A percentile compares a stretch with the other conserved stretches of the same genome.
phyloP scores from a whole-genome alignment of 768 basidiomycete genomes.

The Boletus vinaceobasis region DNA sequence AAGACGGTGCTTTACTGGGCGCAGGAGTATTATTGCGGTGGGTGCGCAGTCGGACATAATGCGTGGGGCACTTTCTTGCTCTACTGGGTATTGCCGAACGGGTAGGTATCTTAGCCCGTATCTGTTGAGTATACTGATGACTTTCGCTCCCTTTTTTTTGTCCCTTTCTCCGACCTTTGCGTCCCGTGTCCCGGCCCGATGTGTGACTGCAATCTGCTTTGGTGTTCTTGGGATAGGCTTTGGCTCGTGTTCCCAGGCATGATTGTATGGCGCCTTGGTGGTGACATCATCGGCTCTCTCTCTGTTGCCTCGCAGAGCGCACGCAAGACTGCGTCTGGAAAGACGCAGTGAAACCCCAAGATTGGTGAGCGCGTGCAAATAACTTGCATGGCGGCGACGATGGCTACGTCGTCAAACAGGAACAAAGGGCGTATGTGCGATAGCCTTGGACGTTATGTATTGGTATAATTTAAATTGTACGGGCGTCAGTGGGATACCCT shows the following conservation, averaged over 20 bases:
- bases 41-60: slow-evolving; percentile 78
- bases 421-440: no score
- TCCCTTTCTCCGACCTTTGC: background rate
- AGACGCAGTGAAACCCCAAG: slow-evolving; percentile 20
- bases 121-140: slow-evolving; percentile 5
- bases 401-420: background rate
- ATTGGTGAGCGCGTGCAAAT: background rate
- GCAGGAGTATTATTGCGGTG: slow-evolving; percentile 77
- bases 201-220: background rate
- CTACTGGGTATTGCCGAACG: slow-evolving; percentile 77
- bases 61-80: slow-evolving; percentile 43
- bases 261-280: slow-evolving; percentile 57
- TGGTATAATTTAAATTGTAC: no score
- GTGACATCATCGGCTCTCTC: slow-evolving; percentile 54
- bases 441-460: no score
- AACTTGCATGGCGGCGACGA: background rate
- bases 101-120: slow-evolving; percentile 43
- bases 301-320: slow-evolving; percentile 23
- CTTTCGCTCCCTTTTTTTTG: background rate
- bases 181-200: background rate
- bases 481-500: no score
- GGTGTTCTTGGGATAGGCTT: slow-evolving; percentile 40
- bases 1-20: slow-evolving; percentile 84
- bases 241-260: slow-evolving; percentile 74
- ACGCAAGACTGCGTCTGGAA: slow-evolving; percentile 31